Base-by-base conservation (phyloP, 2,329 filamentous ascomycete genomes). In the Diplodia sapinea region DNA sequence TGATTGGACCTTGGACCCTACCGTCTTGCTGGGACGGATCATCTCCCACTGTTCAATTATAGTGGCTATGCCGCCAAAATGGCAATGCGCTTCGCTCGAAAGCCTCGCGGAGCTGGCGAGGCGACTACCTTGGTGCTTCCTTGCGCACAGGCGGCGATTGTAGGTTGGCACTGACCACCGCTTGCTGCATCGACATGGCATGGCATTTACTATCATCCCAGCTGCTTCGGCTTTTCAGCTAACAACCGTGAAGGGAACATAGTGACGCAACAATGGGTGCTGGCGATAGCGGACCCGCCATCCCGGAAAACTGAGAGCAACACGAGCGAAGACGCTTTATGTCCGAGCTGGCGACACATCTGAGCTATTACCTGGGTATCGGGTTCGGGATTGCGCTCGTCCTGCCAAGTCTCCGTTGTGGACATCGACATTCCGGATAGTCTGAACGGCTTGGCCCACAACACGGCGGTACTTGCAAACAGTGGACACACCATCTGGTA, bases 141-240 rank as follows among this genome's bases (percentile, higher is more conserved):
- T 26, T 33, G 47, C 20, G 47, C 47, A 50, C 29, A 47, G 47
- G 26, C 50, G 36, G 59, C n/a, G 20, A 33, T 6, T 38, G 43
- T 63, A 51, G 29, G 59, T 31, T 38, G 47, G 59, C 59, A 63
- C 47, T 51, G 59, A 51, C 59, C 59, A 63, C 43, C 51, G 59
- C 59, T 51, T 63, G 47, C 47, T 63, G 59, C 59, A 51, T 51
- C 59, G 59, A 51, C 59, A 63, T 23, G 59, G 26, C n/a, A 26
- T 26, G 26, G 31, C 36, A 17, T 33, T 26, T 29, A 20, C 43
- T 4, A n/a, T 11, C n/a, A 38, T 13, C 47, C 59, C 40, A 31
- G 43, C 13, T 51, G 20, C 43, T 13, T 17, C 47, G 36, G 59
- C 26, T 63, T 49, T 15, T 63, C 43, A n/a, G 59, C 47, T n/a